Percentiles rank a stretch among this genome's conserved stretches.
Conservation (phyloP, 2,329 filamentous ascomycete genomes). For the Ophiocordyceps robertsii region DNA sequence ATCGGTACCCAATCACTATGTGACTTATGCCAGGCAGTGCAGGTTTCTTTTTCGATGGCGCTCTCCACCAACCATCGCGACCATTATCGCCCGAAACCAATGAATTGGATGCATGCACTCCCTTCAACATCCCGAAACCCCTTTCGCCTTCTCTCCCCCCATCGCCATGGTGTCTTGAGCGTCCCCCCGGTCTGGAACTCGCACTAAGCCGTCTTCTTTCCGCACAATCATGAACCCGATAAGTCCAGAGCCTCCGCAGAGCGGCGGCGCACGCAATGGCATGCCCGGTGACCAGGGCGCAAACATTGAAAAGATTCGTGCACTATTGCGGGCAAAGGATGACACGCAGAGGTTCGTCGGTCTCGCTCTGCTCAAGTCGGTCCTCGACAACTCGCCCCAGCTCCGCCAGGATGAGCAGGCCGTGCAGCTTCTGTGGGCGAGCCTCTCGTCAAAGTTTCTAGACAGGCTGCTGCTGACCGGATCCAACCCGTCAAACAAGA, state of each 20-base stretch:
- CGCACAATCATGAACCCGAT: too few species aligned
- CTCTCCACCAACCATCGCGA: too few species aligned
- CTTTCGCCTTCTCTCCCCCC: background rate
- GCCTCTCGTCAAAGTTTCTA: constrained; percentile 48
- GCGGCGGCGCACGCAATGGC: background rate
- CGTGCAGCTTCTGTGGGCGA: constrained; percentile 41
- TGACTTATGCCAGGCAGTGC: too few species aligned
- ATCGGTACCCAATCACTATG: too few species aligned
- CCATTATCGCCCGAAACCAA: too few species aligned
- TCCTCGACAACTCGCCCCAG: constrained; percentile 46
- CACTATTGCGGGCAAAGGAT: constrained; percentile 43
- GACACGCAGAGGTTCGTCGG: constrained; percentile 59
- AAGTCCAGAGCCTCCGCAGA: background rate
- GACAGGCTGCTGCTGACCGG: constrained; percentile 48
- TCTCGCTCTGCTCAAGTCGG: constrained; percentile 50
- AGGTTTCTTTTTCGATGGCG: too few species aligned
- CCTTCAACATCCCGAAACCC: background rate
- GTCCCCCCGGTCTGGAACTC: too few species aligned
- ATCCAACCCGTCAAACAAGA: constrained; percentile 23
- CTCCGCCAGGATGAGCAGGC: constrained; percentile 31
- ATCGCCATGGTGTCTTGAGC: too few species aligned
- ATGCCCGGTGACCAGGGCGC: background rate
- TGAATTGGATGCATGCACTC: too few species aligned
- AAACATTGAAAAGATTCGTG: constrained; percentile 33
- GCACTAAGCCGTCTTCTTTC: too few species aligned